Evolutionary conservation across 352 stramenopile species (phyloP).

Genomic region (Globisporangium okanoganense): DNA sequence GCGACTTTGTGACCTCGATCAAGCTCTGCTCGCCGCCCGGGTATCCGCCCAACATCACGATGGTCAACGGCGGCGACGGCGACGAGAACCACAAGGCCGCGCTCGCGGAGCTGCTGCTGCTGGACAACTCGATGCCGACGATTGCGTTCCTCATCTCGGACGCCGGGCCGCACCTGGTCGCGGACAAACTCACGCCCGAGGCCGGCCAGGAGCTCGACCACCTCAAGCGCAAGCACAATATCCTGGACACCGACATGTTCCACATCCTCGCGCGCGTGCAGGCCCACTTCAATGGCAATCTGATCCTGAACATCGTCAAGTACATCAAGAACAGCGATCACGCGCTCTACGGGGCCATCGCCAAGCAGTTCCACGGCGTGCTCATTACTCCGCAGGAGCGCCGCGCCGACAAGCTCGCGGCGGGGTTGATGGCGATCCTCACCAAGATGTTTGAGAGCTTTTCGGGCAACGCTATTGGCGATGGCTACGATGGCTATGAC

Average conservation of each 20-base stretch:
- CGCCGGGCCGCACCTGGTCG: conserved; percentile 45
- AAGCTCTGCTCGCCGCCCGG: conserved; percentile 29
- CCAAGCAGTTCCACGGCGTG: conserved; percentile 56
- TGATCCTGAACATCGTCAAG: conserved; percentile 64
- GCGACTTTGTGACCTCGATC: conserved; percentile 26
- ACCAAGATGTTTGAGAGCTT: conserved; percentile 42
- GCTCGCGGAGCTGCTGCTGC: conserved; percentile 40
- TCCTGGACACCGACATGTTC: conserved; percentile 56
- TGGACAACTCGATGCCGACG: conserved; percentile 52
- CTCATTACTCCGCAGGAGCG: conserved; percentile 47
- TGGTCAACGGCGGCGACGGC: conserved; percentile 46
- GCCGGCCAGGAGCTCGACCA: conserved; percentile 35
- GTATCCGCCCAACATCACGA: neutral
- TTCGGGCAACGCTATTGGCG: neutral
- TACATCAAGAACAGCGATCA: conserved; percentile 51
- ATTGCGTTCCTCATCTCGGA: conserved; percentile 73
- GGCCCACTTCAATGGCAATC: conserved; percentile 44
- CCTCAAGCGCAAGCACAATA: conserved; percentile 41
- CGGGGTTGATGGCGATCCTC: conserved; percentile 49
- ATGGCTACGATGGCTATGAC: neutral
- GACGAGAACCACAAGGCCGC: conserved; percentile 73
- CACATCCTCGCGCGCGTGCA: conserved; percentile 40
- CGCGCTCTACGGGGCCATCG: conserved; percentile 47
- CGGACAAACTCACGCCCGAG: conserved; percentile 14
- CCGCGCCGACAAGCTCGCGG: conserved; percentile 27